Evolutionary conservation across 768 basidiomycete genomes (phyloP).

Genomic region (Galerina marginata): DNA sequence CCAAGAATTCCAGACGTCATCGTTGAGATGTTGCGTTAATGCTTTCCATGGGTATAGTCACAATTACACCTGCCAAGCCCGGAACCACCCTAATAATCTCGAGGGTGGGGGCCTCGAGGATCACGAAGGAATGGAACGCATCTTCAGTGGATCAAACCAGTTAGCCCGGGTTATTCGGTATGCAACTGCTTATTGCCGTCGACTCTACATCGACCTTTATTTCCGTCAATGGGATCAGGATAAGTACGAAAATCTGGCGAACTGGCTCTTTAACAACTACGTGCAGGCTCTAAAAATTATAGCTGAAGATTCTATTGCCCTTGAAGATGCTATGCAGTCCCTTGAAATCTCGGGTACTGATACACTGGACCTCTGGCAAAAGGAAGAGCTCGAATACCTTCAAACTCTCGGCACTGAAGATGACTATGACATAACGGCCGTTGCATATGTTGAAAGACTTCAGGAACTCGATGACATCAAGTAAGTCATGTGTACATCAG

Average conservation of each 20-base stretch:
- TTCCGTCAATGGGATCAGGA: slow-evolving; percentile 11
- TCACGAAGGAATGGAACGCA: slow-evolving; percentile 8
- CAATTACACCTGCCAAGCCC: slow-evolving; percentile 10
- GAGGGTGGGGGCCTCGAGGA: slow-evolving; percentile 15
- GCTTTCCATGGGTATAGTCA: slow-evolving; percentile 16
- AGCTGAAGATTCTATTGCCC: background rate
- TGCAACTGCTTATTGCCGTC: slow-evolving; percentile 1
- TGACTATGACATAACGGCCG: slow-evolving; percentile 29
- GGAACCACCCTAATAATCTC: slow-evolving; percentile 8
- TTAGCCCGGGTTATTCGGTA: slow-evolving; percentile 6
- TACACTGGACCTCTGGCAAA: slow-evolving; percentile 26
- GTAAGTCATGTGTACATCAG: background rate
- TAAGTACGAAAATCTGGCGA: slow-evolving; percentile 10
- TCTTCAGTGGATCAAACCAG: slow-evolving; percentile 13
- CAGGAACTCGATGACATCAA: slow-evolving; percentile 10
- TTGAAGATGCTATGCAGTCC: slow-evolving; percentile 1
- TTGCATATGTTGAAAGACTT: slow-evolving; percentile 39
- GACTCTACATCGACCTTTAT: background rate
- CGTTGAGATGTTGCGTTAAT: slow-evolving; percentile 4
- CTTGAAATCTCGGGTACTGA: no score
- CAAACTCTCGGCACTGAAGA: slow-evolving; percentile 28
- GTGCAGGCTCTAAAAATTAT: slow-evolving; percentile 10
- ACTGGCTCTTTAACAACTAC: slow-evolving; percentile 9
- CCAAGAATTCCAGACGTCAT: background rate
- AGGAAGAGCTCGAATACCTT: slow-evolving; percentile 32